Evolutionary conservation across 768 basidiomycete species (phyloP).

Genomic region (Tricholoma terreum): DNA sequence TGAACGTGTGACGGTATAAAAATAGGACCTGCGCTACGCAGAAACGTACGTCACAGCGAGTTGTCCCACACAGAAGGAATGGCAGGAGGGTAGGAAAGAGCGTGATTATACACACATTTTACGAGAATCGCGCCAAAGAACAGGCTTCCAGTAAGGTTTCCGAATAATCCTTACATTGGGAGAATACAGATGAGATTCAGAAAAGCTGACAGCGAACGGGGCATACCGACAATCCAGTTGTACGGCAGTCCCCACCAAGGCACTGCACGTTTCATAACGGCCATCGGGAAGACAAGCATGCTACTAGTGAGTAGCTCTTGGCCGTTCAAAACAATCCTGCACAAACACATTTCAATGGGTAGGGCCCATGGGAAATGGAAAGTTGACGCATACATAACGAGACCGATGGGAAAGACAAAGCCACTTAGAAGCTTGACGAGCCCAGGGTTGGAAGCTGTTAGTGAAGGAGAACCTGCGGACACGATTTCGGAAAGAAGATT

Average conservation of each 20-base stretch:
- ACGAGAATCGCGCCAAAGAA: slow-evolving; percentile 68
- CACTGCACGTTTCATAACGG: slow-evolving; percentile 52
- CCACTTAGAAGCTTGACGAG: slow-evolving; percentile 64
- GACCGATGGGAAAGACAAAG: slow-evolving; percentile 72
- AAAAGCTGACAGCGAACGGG: neutral
- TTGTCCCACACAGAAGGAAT: too few species aligned
- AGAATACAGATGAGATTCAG: neutral
- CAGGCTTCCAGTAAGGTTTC: slow-evolving; percentile 65
- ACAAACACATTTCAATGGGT: neutral
- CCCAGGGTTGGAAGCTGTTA: slow-evolving; percentile 57
- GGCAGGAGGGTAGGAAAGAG: neutral
- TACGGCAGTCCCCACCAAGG: slow-evolving; percentile 69
- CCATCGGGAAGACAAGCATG: slow-evolving; percentile 79
- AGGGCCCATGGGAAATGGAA: neutral
- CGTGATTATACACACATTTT: slow-evolving; percentile 44
- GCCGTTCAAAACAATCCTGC: slow-evolving; percentile 70
- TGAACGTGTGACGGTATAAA: neutral
- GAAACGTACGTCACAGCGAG: too few species aligned
- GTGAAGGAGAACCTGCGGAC: slow-evolving; percentile 51
- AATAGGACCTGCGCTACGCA: neutral
- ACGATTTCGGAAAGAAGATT: slow-evolving; percentile 61
- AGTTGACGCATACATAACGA: slow-evolving; percentile 57
- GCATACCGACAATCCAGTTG: slow-evolving; percentile 66
- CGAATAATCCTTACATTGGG: slow-evolving; percentile 53
- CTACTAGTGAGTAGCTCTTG: slow-evolving; percentile 73